A percentile compares a stretch with the other conserved stretches of the same genome.
Evolutionary conservation across 345 rosid species (phyloP).

Genomic region (Murraya paniculata): DNA sequence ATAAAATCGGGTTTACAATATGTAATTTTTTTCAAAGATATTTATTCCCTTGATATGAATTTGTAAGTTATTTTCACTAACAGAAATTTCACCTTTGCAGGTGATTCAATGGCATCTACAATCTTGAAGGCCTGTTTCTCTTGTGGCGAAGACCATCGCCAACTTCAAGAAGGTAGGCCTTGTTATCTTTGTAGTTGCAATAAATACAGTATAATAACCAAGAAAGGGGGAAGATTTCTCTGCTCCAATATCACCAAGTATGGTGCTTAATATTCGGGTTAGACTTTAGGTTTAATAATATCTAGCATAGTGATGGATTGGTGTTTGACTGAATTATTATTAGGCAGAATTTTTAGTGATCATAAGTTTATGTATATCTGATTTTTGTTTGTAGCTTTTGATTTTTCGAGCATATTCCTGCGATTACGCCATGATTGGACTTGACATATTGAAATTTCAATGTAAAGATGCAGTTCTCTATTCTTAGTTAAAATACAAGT

Average conservation of each 20-base stretch:
- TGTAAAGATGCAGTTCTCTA: neutral
- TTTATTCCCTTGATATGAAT: neutral
- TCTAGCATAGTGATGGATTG: neutral
- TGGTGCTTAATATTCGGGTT: neutral
- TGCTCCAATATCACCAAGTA: neutral
- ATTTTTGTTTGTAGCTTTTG: neutral
- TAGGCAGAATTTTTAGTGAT: neutral
- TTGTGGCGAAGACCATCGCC: constrained; percentile 75
- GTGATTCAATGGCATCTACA: constrained; percentile 43
- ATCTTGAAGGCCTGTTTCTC: constrained; percentile 74
- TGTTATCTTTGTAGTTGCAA: neutral
- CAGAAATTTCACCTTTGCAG: constrained; percentile 34
- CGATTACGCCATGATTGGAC: neutral
- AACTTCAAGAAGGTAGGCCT: constrained; percentile 68
- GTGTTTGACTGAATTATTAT: neutral
- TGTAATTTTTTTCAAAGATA: neutral
- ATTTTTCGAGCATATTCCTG: neutral
- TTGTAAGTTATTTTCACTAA: constrained; percentile 5
- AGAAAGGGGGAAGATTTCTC: neutral
- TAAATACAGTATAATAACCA: neutral
- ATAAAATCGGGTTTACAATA: neutral
- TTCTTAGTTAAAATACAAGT: neutral
- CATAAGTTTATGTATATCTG: neutral
- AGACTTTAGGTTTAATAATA: neutral
- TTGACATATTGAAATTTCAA: neutral